Evolutionary conservation across 805 yeast genomes (phyloP).

Genomic region (Torulaspora indica): DNA sequence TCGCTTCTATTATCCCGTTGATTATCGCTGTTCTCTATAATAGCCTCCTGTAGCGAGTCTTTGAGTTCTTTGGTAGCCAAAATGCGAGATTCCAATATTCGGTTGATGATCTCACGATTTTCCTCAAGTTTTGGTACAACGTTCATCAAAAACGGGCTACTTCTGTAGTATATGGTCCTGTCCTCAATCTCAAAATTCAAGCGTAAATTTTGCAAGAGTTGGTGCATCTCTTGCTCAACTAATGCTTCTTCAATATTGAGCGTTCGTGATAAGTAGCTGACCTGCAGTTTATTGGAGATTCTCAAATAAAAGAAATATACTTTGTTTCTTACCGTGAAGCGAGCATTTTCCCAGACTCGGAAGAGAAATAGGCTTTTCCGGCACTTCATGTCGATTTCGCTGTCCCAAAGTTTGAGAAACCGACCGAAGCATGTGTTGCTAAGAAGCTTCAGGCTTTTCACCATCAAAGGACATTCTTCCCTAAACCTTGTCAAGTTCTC

Average conservation of each 20-base stretch:
- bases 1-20: not conserved
- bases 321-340: slow-evolving; percentile 25
- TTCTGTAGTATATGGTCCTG: slow-evolving; percentile 16
- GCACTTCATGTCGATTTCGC: slow-evolving; percentile 16
- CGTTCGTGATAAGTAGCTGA: slow-evolving; percentile 26
- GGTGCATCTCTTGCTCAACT: slow-evolving; percentile 19
- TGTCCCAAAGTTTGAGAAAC: slow-evolving; percentile 28
- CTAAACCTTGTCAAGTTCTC: slow-evolving; percentile 17
- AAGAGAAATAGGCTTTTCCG: slow-evolving; percentile 18
- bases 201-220: slow-evolving; percentile 19
- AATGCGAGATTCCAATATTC: slow-evolving; percentile 8
- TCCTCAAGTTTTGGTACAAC: slow-evolving; percentile 10
- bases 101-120: slow-evolving; percentile 9
- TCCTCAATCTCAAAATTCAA: slow-evolving; percentile 23
- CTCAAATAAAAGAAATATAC: slow-evolving; percentile 31
- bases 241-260: slow-evolving; percentile 18
- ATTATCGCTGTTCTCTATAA: slow-evolving; percentile 11
- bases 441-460: slow-evolving; percentile 19
- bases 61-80: slow-evolving; percentile 10
- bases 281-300: slow-evolving; percentile 21
- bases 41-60: slow-evolving; percentile 14
- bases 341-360: slow-evolving; percentile 20
- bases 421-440: slow-evolving; percentile 23
- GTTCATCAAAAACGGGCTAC: slow-evolving; percentile 11
- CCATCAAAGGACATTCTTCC: slow-evolving; percentile 13